These are phyloP conservation scores for Hypoxylon sp. DNA, from an alignment of 2,329 filamentous ascomycete species.

Conservation along the genomic window DNA sequence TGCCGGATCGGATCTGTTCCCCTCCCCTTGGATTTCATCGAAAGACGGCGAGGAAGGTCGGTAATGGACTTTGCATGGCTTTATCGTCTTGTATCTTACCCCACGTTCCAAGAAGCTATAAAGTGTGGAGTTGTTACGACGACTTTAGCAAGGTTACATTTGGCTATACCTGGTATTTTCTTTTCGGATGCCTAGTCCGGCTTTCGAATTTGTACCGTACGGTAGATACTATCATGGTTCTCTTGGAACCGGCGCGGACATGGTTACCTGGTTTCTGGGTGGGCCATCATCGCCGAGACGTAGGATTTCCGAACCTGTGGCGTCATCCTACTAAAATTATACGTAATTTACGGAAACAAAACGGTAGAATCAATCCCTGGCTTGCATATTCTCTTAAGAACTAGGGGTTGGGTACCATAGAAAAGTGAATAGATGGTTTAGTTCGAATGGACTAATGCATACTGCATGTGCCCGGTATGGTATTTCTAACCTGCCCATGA, in stretches of 20 bases:
- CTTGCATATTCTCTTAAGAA: background rate
- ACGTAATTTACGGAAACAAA: constrained; percentile 14
- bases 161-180: background rate
- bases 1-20: background rate
- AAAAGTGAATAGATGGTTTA: background rate
- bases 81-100: constrained; percentile 22
- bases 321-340: constrained; percentile 2
- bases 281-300: constrained; percentile 13
- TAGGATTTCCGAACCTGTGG: constrained; percentile 16
- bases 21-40: constrained; percentile 4
- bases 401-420: constrained; percentile 1
- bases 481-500: constrained; percentile 9
- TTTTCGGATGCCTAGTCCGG: constrained; percentile 18
- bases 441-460: constrained; percentile 5
- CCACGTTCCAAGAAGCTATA: constrained; percentile 15
- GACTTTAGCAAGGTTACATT: constrained; percentile 20
- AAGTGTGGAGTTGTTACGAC: constrained; percentile 14
- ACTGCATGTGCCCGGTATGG: background rate
- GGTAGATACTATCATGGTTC: background rate
- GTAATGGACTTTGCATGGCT: constrained; percentile 13
- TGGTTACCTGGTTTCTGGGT: constrained; percentile 30
- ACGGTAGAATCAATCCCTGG: constrained; percentile 3
- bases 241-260: constrained; percentile 11
- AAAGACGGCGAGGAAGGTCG: constrained; percentile 3
- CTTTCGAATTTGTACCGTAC: background rate